phyloP scores from a whole-genome alignment of 2,329 filamentous ascomycete species.

The Fusarium sp. region DNA sequence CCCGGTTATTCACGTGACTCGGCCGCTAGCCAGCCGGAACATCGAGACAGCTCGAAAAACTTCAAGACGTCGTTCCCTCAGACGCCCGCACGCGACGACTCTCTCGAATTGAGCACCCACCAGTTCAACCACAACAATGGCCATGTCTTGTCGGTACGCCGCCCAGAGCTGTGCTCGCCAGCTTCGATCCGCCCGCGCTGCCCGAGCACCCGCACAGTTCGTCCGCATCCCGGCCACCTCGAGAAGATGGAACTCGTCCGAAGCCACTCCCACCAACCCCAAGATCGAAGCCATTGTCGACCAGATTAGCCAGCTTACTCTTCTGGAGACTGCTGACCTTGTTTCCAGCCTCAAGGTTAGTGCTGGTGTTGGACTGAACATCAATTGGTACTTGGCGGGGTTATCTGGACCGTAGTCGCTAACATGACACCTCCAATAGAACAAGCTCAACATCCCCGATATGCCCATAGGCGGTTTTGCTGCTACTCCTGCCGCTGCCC shows the following conservation, averaged over 20 bases:
- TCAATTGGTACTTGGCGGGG: conserved; percentile 26
- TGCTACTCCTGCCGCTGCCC: conserved; percentile 69
- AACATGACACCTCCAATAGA: conserved; percentile 62
- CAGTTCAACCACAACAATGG: conserved; percentile 62
- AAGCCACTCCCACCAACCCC: conserved; percentile 76
- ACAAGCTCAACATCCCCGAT: conserved; percentile 96
- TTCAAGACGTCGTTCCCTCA: conserved; percentile 50
- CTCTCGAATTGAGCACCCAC: conserved; percentile 45
- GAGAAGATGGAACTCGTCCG: conserved; percentile 90
- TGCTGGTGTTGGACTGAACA: conserved; percentile 37
- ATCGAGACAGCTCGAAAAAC: conserved; percentile 57
- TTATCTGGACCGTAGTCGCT: conserved; percentile 19
- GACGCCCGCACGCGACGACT: conserved; percentile 48
- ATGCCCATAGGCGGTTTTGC: conserved; percentile 94
- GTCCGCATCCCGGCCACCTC: conserved; percentile 60
- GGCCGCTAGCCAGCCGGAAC: conserved; percentile 39
- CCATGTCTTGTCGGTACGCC: conserved; percentile 71
- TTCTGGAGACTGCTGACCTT: conserved; percentile 96
- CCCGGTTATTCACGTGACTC: conserved; percentile 38
- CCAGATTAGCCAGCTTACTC: conserved; percentile 97
- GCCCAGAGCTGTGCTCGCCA: conserved; percentile 74
- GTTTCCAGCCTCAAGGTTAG: conserved; percentile 92
- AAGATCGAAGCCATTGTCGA: conserved; percentile 97
- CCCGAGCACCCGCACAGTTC: conserved; percentile 62
- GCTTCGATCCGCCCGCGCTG: conserved; percentile 62